Conservation (phyloP, 441 rosid genomes). For the Pelargonium cotyledonis region DNA sequence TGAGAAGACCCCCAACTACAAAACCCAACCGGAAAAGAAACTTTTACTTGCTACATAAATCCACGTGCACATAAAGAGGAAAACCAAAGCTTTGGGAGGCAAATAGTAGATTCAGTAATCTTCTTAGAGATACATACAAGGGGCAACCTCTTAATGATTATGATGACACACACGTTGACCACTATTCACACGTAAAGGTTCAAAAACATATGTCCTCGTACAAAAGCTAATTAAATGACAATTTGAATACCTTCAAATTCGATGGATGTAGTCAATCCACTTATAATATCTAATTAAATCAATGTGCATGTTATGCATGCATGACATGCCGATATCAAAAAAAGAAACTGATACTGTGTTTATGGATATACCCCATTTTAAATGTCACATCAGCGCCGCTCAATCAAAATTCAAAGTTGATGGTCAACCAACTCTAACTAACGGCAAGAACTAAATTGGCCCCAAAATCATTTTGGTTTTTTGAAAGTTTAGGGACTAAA, state of each 20-base stretch:
- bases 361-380: too few relatives aligned
- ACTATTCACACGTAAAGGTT: not conserved
- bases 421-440: too few relatives aligned
- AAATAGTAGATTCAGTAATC: not conserved
- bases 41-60: not conserved
- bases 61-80: not conserved
- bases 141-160: not conserved
- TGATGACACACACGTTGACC: not conserved
- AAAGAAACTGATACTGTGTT: not conserved
- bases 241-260: too few relatives aligned
- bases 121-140: not conserved
- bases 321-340: not conserved
- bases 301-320: not conserved
- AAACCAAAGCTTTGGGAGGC: not conserved
- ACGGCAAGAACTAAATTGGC: too few relatives aligned
- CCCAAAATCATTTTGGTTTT: too few relatives aligned
- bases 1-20: constrained; percentile 86
- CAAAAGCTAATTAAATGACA: too few relatives aligned
- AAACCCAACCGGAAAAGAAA: constrained; percentile 10
- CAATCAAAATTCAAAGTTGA: too few relatives aligned
- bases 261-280: too few relatives aligned
- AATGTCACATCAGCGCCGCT: too few relatives aligned
- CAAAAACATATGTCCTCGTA: not conserved
- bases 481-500: too few relatives aligned
- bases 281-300: too few relatives aligned